Evolutionary conservation across 805 yeast genomes (phyloP).

Genomic region (Yamadazyma scolyti): DNA sequence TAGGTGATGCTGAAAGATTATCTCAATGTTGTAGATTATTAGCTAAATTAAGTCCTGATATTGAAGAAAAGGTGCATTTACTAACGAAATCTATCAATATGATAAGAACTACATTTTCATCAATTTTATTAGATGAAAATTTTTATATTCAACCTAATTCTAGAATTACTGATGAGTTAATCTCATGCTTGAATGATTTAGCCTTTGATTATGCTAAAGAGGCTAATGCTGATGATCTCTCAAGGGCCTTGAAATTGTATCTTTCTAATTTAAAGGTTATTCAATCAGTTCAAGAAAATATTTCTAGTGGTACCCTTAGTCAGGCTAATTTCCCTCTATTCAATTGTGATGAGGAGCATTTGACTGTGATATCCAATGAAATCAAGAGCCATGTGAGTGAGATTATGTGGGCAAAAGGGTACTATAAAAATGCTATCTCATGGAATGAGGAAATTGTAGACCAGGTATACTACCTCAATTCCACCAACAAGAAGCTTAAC

Average conservation of each 20-base stretch:
- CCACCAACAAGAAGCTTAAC: slow-evolving; percentile 21
- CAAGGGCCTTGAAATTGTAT: slow-evolving; percentile 32
- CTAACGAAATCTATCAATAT: slow-evolving; percentile 29
- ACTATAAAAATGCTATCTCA: slow-evolving; percentile 32
- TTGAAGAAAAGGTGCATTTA: slow-evolving; percentile 19
- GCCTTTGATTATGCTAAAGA: slow-evolving; percentile 28
- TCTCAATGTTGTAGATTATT: slow-evolving; percentile 37
- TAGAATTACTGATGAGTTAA: slow-evolving; percentile 34
- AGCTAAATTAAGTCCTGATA: slow-evolving; percentile 20
- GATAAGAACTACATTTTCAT: slow-evolving; percentile 26
- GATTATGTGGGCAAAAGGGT: slow-evolving; percentile 39
- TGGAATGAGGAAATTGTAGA: slow-evolving; percentile 42
- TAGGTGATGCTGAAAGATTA: slow-evolving; percentile 40
- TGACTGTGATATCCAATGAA: slow-evolving; percentile 27
- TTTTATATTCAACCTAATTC: slow-evolving; percentile 24
- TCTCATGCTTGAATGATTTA: slow-evolving; percentile 27
- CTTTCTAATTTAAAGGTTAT: slow-evolving; percentile 29
- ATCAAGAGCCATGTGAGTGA: slow-evolving; percentile 38
- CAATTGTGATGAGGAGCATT: slow-evolving; percentile 26
- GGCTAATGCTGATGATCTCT: slow-evolving; percentile 12
- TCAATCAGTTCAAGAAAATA: slow-evolving; percentile 13
- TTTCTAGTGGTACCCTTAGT: slow-evolving; percentile 13
- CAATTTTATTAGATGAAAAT: slow-evolving; percentile 19
- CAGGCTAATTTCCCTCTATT: slow-evolving; percentile 35
- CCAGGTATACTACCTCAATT: slow-evolving; percentile 28